Base-by-base conservation (phyloP, 2,329 filamentous ascomycete genomes). In the Aspergillus quadricinctus region DNA sequence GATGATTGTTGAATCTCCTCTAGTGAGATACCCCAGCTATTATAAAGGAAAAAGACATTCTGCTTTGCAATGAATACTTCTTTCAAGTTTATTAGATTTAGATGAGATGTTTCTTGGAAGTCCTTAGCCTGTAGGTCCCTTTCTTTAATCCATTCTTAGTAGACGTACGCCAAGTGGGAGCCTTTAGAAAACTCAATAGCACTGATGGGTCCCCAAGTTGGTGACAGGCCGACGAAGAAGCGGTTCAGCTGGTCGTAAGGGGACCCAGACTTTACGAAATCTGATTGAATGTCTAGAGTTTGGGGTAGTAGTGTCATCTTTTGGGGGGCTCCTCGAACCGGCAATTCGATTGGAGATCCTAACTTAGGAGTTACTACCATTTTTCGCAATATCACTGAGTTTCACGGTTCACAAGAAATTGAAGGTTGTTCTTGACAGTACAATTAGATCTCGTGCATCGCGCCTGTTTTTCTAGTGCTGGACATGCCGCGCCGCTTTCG, bases 161-260 rank as follows among this genome's bases (percentile, higher is more conserved):
- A 50, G 40, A 59, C 29, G 37, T 49, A 59, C 5, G 54, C 46
- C 14, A 59, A 46, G 6, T 52, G 37, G n/a, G 23, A n/a, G 46
- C 35, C 37, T 46, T 59, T 46, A 10, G 48, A 53, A 28, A 60
- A 57, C 19, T 60, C 55, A 49, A 60, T 60, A 27, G 57, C 55
- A 41, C 41, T 56, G 14, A 60, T 46, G 7, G 48, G 55, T 53
- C 49, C 45, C 49, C 55, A 57, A 21, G 27, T 19, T 8, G 50
- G 53, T 25, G 55, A 40, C 41, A 60, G 25, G 17, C 55, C 50
- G 27, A 60, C 45, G 14, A 60, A 60, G 19, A 60, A 52, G 31
- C 55, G 55, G 2, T 54, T 25, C 28, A 55, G 29, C n/a, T 23
- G 46, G 25, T 41, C 50, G 10, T 51, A 60, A 28, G 57, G 55